Percentiles rank a stretch among this genome's conserved stretches.
These are phyloP conservation scores for Inga leiocalycina DNA, from an alignment of 306 rosid genomes.

Conservation along the genomic window DNA sequence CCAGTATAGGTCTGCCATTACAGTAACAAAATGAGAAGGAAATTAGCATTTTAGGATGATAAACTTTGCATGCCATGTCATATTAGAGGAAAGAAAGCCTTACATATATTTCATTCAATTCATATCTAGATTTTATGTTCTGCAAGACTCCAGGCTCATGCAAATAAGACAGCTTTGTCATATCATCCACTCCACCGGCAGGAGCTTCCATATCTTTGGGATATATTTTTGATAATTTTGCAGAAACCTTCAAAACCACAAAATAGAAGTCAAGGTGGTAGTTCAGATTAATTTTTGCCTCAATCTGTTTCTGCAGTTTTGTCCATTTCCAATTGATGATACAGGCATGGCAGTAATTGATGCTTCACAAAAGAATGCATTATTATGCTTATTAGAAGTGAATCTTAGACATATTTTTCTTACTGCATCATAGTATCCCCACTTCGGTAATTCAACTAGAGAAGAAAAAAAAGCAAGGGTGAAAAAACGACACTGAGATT, in stretches of 20 bases:
- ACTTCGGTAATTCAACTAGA: slow-evolving; percentile 14
- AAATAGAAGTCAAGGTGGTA: slow-evolving; percentile 29
- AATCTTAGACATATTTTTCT: slow-evolving; percentile 14
- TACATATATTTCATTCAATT: slow-evolving; percentile 96
- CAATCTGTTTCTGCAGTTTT: slow-evolving; percentile 26
- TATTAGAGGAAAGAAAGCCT: slow-evolving; percentile 36
- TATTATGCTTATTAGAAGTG: slow-evolving; percentile 19
- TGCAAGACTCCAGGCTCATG: slow-evolving; percentile 97
- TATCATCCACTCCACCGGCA: slow-evolving; percentile 97
- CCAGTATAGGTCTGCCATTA: slow-evolving; percentile 92
- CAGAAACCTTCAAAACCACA: slow-evolving; percentile 58
- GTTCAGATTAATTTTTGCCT: slow-evolving; percentile 33
- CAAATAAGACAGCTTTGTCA: slow-evolving; percentile 97
- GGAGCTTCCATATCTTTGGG: slow-evolving; percentile 95
- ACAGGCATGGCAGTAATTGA: slow-evolving; percentile 7
- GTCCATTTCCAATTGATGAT: slow-evolving; percentile 25
- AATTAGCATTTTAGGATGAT: slow-evolving; percentile 15
- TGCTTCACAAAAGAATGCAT: slow-evolving; percentile 29
- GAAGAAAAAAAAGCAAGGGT: slow-evolving; percentile 24
- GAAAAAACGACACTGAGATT: slow-evolving; percentile 3
- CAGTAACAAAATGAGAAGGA: slow-evolving; percentile 29
- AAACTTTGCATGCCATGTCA: slow-evolving; percentile 21
- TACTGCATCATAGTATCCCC: neutral
- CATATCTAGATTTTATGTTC: slow-evolving; percentile 88
- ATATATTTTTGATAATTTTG: slow-evolving; percentile 63